Evolutionary conservation across 306 rosid species (phyloP), one percentile per base, ranked within the genome.

Genomic region (Cercis canadensis): DNA sequence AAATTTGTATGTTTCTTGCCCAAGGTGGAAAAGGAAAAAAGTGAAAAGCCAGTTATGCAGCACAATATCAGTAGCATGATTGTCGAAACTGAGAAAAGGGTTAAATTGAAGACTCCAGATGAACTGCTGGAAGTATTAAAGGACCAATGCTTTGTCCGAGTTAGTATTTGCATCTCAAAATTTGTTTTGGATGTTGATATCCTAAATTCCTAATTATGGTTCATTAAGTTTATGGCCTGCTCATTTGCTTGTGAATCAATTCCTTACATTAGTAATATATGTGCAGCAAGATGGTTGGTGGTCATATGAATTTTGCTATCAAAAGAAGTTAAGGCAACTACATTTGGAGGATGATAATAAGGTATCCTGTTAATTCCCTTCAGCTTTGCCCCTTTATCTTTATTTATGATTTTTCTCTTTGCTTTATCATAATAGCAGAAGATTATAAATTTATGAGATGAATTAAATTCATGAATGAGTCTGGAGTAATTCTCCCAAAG

Each of bases 261-360:
- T 73, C 31, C 76, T 75, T 19, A 75, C 66, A 7, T 76, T 44
- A 18, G 17, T 40, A 56, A 56, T 80, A 39, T 67, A 67, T 66
- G 49, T 77, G 95, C 97, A 94, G 99, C 91, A 87, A 84, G 99
- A 91, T 80, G 97, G 97, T 67, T 94, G 99, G 98, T 94, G 99
- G 99, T 72, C 95, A 29, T 94, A 94, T 73, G 99, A 94, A 75
- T 94, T 94, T 82, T 94, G 99, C 85, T 89, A 91, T 81, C 92
- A 87, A 65, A 81, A 80, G 82, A 78, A 43, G 58, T 72, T 94
- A 78, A 81, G 90, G 45, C 99, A 94, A 82, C 75, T 94, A 45
- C 99, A 94, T 83, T 8, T 83, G 88, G 99, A 91, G 77, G 89
- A 94, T 51, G 95, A 24, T 24, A 24, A 89, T 0, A 84, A 89